These are phyloP conservation scores for Crataegus laevigata DNA, from an alignment of 306 rosid species.

Conservation along the genomic window DNA sequence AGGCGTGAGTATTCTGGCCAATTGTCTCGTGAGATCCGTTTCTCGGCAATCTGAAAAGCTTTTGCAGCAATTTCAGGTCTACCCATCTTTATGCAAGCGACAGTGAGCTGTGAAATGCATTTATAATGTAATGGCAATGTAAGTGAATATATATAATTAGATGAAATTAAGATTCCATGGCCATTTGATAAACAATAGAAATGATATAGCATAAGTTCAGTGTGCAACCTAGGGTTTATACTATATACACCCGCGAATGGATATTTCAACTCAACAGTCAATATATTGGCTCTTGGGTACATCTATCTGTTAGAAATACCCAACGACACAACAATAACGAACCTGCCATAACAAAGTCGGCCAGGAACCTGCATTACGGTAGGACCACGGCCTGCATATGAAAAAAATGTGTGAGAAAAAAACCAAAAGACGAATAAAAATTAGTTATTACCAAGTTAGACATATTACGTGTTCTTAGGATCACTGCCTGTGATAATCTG, in stretches of 20 bases:
- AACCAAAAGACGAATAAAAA: neutral
- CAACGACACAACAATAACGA: slow-evolving; percentile 13
- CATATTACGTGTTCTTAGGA: slow-evolving; percentile 71
- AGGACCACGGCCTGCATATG: slow-evolving; percentile 77
- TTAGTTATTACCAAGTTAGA: slow-evolving; percentile 8
- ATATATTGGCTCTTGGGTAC: neutral
- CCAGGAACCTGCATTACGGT: slow-evolving; percentile 90
- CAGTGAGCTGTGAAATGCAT: slow-evolving; percentile 57
- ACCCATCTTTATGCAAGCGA: slow-evolving; percentile 78
- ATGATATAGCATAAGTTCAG: neutral
- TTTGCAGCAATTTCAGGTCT: slow-evolving; percentile 68
- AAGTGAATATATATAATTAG: too few relatives aligned
- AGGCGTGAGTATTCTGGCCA: slow-evolving; percentile 85
- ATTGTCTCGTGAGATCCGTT: slow-evolving; percentile 52
- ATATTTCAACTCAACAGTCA: neutral
- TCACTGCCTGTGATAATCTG: slow-evolving; percentile 82
- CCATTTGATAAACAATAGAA: slow-evolving; percentile 1
- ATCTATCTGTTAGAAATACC: neutral
- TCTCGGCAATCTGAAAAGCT: slow-evolving; percentile 61
- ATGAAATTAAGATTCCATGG: neutral
- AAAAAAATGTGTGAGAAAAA: slow-evolving; percentile 16
- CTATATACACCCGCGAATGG: neutral
- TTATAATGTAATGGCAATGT: slow-evolving; percentile 3
- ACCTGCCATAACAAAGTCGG: slow-evolving; percentile 95
- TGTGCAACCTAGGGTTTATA: neutral